A percentile compares a stretch with the other conserved stretches of the same genome.
These are phyloP conservation scores for Papilionanthe hybrid DNA, from an alignment of 116 monocot species.

Conservation along the genomic window DNA sequence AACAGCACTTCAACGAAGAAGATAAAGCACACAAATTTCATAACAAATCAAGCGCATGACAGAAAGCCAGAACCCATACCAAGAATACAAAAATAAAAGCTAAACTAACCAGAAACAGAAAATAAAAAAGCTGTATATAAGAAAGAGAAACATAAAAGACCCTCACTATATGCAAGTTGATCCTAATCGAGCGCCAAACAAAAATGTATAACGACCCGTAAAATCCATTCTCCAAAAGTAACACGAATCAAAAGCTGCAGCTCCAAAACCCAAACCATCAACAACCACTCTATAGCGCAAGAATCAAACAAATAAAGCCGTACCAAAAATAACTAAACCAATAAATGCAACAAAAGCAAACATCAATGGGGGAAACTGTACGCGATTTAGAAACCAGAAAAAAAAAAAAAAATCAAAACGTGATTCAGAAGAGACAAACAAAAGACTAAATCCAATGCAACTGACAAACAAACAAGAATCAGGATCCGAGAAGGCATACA, in stretches of 20 bases:
- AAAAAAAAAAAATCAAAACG: background rate
- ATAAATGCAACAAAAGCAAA: background rate
- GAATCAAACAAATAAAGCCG: background rate
- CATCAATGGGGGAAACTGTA: background rate
- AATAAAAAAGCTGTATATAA: background rate
- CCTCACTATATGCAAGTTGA: background rate
- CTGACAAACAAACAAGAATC: background rate
- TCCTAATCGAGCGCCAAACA: too few species aligned
- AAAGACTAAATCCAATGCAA: background rate
- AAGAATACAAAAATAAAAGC: background rate
- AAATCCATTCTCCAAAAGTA: background rate
- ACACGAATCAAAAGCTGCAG: background rate
- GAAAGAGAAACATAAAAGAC: background rate
- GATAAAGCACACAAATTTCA: background rate
- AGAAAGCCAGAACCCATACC: background rate
- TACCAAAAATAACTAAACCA: background rate
- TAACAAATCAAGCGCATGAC: background rate
- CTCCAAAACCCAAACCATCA: constrained; percentile 2
- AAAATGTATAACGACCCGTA: background rate
- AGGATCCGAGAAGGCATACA: too few species aligned
- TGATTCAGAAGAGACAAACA: background rate
- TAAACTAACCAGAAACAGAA: background rate
- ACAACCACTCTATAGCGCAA: constrained; percentile 5
- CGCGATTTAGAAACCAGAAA: background rate
- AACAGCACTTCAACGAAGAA: background rate